Base-by-base conservation (phyloP, 371 early-diverging fungal genomes). In the Lichtheimia hyalospora region DNA sequence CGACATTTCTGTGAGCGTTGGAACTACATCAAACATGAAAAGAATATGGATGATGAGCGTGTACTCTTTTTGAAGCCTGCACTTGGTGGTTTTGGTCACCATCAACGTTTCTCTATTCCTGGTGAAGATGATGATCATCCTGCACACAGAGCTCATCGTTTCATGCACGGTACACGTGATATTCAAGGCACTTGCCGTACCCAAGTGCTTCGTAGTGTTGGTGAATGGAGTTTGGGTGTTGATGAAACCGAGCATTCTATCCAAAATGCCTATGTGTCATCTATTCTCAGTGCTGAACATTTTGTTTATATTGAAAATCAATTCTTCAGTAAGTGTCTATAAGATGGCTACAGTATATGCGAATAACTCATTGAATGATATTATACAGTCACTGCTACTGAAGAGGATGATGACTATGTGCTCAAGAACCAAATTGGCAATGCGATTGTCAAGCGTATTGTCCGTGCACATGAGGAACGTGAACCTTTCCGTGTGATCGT, bases 241-340 rank as follows among this genome's bases (percentile, higher is more conserved):
- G 69, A 77, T 46, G 44, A 27, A 27, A 39, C 20, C 10, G 52
- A 96, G 81, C 73, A 83, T 63, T 91, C 92, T 18, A 96, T 97
- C 59, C 87, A 89, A 62, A 85, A 84, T 24, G 96, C 96, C 1
- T 96, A 97, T 63, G 64, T 89, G 41, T 79, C 82, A 39, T 64
- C 81, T 58, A 97, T 97, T 56, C 69, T 64, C 39, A 77, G 79
- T 16, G 83, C 97, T 4, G 71, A 91, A 69, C 90, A 93, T 64
- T 95, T 87, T 69, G 79, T 97, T 24, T 97, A 97, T 72, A 96
- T 97, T 63, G 96, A 97, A 71, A 96, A 97, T 68, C 97, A 97
- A 72, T 96, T 96, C 77, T 97, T 97, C 69, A 89, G 91, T 84
- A 84, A 76, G 81, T 72, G n/a, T 41, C 43, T 7, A 20, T 2